Base-by-base conservation (phyloP, 441 rosid species). In the Pelargonium myrrhifolium region DNA sequence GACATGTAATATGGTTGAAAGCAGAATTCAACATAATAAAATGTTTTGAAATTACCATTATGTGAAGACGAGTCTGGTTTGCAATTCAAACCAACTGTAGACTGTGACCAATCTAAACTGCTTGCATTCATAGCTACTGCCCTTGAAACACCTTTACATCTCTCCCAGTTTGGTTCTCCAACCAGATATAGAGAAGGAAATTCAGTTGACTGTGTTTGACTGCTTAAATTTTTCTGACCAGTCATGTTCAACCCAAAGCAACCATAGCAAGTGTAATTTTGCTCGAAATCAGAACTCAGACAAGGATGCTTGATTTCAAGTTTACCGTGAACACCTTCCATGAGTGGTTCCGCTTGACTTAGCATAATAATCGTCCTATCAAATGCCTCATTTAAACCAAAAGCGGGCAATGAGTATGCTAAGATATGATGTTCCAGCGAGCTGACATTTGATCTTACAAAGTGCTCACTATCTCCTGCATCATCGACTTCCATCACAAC, bases 321-420 rank as follows among this genome's bases (percentile, higher is more conserved):
- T 21, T 43, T 66, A 66, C 67, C 72, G 22, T 68, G 21, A 42
- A n/a, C 20, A 51, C 68, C 76, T 74, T 70, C 68, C 63, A 20
- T 47, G 9, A 9, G 59, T 0, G 22, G 68, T 65, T 75, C 72
- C 65, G 63, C 60, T 68, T 65, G 77, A 37, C 67, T 63, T 35
- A 87, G 72, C 79, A 82, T 78, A 64, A 65, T 68, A 37, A 87
- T 66, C 21, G 89, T 77, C 80, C 87, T 78, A 61, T 84, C 88
- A 78, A 82, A 87, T 66, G 90, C 87, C 70, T 71, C 85, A 18
- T 72, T 84, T 81, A 84, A 71, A 64, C 90, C 86, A 73, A 85
- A 82, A 35, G 80, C 75, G 0, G 83, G 83, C 58, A 84, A 69
- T 0, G 86, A 84, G 67, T 76, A 80, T 6, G 85, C 82, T 70